Base-by-base conservation (phyloP, 257 asterid genomes). In the Paulownia fortunei region DNA sequence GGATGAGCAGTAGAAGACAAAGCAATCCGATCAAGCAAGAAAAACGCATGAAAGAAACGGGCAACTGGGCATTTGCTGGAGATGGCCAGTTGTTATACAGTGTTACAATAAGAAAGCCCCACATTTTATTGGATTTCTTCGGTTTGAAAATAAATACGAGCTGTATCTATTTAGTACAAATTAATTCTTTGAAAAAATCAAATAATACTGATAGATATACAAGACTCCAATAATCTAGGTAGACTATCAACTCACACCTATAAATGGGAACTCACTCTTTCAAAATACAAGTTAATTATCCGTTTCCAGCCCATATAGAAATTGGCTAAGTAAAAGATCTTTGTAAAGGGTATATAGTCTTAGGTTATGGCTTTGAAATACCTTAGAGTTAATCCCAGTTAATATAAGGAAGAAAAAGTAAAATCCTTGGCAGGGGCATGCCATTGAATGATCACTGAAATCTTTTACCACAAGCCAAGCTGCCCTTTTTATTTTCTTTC, bases 391-490 rank as follows among this genome's bases (percentile, higher is more conserved):
- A 21, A 37, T 65, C 27, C 27, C 37, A 15, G 36, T 32, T 71
- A 24, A 59, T 68, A 19, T 62, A 46, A 51, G 39, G 55, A 19
- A 68, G 42, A 68, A 44, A 49, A 32, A 49, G 27, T 46, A 24
- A 18, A 44, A 46, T 55, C 41, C 42, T 41, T 65, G 26, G 61
- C n/a, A 19, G 8, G 56, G 55, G 54, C 86, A 61, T 74, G 85
- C 76, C 71, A 62, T 11, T 39, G 72, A 69, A 79, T 83, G 62
- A 83, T 83, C 55, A 61, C 72, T 55, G 11, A 2, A 39, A 73
- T 80, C 87, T 83, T 83, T 65, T 80, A 46, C 69, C 79, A 79
- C 77, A 76, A 79, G 81, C 81, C 68, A 74, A 46, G 18, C 15
- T 49, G 13, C 42, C 62, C 69, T 52, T 74, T 21, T 0, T 12